phyloP scores from a whole-genome alignment of 306 rosid species.

The Quercus parvula region DNA sequence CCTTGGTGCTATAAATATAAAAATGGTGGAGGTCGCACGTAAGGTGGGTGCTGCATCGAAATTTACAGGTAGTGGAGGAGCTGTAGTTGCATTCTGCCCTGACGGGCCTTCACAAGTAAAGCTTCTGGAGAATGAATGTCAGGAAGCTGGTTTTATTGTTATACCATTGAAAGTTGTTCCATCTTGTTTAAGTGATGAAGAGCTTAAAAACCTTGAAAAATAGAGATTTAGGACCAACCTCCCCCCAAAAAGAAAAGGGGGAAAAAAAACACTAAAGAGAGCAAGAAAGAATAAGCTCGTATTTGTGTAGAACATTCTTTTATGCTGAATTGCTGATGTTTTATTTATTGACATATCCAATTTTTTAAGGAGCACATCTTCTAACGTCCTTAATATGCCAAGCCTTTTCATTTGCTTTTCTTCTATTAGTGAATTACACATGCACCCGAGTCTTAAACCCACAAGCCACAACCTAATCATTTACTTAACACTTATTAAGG shows the following conservation, averaged over 20 bases:
- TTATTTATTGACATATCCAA: background rate
- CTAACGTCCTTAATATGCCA: background rate
- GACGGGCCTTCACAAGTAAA: constrained; percentile 68
- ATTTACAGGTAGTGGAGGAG: constrained; percentile 98
- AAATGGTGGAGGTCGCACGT: constrained; percentile 89
- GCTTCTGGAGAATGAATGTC: constrained; percentile 68
- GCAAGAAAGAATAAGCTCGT: background rate
- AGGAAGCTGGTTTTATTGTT: constrained; percentile 60
- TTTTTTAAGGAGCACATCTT: background rate
- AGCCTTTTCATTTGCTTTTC: background rate
- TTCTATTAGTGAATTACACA: background rate
- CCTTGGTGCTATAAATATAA: constrained; percentile 71
- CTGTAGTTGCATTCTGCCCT: constrained; percentile 80
- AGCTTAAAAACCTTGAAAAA: constrained; percentile 40
- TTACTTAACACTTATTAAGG: too few relatives aligned
- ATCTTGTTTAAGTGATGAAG: constrained; percentile 60
- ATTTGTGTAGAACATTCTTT: background rate
- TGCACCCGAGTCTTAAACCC: too few relatives aligned
- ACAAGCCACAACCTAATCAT: too few relatives aligned
- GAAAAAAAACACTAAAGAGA: background rate
- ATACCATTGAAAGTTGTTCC: constrained; percentile 49
- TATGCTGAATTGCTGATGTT: background rate
- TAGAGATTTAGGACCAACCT: background rate
- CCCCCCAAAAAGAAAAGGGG: too few relatives aligned
- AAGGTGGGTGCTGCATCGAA: constrained; percentile 89